phyloP scores from a whole-genome alignment of 1,284 basidiomycete genomes.

The Malassezia psittaci region DNA sequence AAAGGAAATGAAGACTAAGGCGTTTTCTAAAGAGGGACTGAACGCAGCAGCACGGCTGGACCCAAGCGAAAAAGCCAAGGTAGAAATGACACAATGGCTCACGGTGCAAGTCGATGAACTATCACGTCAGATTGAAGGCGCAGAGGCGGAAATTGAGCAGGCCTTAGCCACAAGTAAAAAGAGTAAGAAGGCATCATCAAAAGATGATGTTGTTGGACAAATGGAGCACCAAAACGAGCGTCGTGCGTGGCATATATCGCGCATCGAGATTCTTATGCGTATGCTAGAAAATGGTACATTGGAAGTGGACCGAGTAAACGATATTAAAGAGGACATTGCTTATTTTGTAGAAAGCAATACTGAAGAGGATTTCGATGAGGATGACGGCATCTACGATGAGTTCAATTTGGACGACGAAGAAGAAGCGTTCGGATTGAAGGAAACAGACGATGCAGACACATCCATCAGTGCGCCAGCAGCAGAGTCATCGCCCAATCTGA shows the following conservation, averaged over 20 bases:
- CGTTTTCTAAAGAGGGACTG: slow-evolving; percentile 96
- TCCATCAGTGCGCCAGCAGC: not conserved
- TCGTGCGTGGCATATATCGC: slow-evolving; percentile 85
- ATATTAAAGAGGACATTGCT: slow-evolving; percentile 83
- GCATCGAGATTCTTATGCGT: slow-evolving; percentile 84
- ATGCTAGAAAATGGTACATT: slow-evolving; percentile 89
- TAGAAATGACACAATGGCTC: slow-evolving; percentile 62
- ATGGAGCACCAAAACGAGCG: slow-evolving; percentile 86
- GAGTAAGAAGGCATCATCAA: slow-evolving; percentile 59
- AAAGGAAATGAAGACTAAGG: slow-evolving; percentile 99
- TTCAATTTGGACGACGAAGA: slow-evolving; percentile 90
- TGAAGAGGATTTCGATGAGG: slow-evolving; percentile 94
- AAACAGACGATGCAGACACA: slow-evolving; percentile 56
- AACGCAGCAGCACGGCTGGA: slow-evolving; percentile 88
- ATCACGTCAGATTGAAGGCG: slow-evolving; percentile 78
- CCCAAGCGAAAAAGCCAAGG: slow-evolving; percentile 91
- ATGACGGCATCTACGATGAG: slow-evolving; percentile 95
- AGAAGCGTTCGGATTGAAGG: slow-evolving; percentile 51
- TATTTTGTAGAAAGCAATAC: slow-evolving; percentile 96
- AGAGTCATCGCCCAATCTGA: not conserved
- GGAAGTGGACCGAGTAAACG: slow-evolving; percentile 66
- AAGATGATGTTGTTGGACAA: slow-evolving; percentile 64
- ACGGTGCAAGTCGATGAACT: slow-evolving; percentile 67
- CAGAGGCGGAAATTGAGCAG: slow-evolving; percentile 92
- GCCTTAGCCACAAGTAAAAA: slow-evolving; percentile 65